These are phyloP conservation scores for Aspergillus hiratsukae DNA, from an alignment of 2,329 filamentous ascomycete genomes.

Conservation along the genomic window DNA sequence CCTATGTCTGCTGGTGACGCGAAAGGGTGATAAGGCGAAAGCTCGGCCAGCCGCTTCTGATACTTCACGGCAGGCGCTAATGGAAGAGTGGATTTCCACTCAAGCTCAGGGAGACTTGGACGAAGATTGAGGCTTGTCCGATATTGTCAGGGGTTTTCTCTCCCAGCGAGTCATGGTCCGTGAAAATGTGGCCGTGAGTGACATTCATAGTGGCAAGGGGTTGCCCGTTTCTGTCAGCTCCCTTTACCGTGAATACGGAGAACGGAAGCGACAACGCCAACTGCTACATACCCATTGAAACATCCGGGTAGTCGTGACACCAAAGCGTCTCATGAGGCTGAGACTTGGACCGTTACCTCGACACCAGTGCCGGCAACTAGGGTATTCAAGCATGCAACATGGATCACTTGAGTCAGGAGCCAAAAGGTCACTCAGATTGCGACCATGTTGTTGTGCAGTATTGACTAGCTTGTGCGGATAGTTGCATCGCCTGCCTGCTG, in stretches of 20 bases:
- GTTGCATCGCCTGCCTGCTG: neutral
- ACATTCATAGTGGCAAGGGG: neutral
- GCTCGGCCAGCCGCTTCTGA: conserved; percentile 28
- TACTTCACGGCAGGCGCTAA: conserved; percentile 60
- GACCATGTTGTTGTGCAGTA: neutral
- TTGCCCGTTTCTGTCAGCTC: neutral
- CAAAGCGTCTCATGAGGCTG: neutral
- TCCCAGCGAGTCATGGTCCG: neutral
- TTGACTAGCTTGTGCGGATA: neutral
- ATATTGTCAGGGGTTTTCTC: neutral
- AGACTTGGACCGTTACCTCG: neutral
- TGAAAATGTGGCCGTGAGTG: neutral
- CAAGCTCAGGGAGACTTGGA: conserved; percentile 48
- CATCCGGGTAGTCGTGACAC: neutral
- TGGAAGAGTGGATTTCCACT: conserved; percentile 88
- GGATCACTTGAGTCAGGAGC: neutral
- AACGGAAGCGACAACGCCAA: neutral
- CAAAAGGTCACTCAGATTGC: neutral
- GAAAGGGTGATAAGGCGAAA: conserved; percentile 51
- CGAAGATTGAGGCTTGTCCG: conserved; percentile 27
- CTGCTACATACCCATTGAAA: neutral
- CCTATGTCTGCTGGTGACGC: conserved; percentile 82
- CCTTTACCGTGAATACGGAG: neutral
- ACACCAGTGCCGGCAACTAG: neutral
- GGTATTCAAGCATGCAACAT: neutral